Evolutionary conservation across 805 yeast species (phyloP), one percentile per base, ranked within the genome.

Genomic region (Naumovozyma castellii): DNA sequence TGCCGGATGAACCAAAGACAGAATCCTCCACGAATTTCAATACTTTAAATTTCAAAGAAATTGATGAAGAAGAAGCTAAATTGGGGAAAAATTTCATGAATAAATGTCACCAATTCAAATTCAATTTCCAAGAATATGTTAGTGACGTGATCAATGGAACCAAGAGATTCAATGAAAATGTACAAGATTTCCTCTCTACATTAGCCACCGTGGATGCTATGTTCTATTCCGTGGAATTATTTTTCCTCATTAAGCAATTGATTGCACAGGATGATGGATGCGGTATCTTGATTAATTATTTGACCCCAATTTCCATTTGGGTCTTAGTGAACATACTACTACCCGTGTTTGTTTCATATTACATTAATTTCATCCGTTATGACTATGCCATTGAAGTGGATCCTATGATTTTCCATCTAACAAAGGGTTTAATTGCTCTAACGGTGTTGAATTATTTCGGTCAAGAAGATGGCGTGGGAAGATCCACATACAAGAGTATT

Each of bases 361-460:
- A 56, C 40, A 34, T 57, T 45, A 57, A 57, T 41, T 57, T 57
- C 34, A 51, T 56, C 14, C 56, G 61, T 34, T 54, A 55, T 39
- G 61, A 55, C 25, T 40, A 52, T 28, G 38, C 46, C 31, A 47
- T 57, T 27, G 49, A 50, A 28, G 32, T 55, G 25, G 62, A 57
- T 39, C 62, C 61, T 16, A 53, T 57, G 59, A 48, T 51, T n/a
- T 46, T 49, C 42, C 53, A 56, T 40, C 28, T 57, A 17, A 30
- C 51, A n/a, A 57, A 54, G 37, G 46, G 43, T 4, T 37, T 55
- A 16, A 31, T 54, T 13, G 43, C 51, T 36, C 42, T 50, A 34
- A 38, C 48, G 12, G 39, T 53, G 15, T 17, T 47, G 35, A 44
- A 47, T 27, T 36, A 9, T 20, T 4, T 12, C 14, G 12, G 31